phyloP scores from a whole-genome alignment of 2,329 filamentous ascomycete species.

The Talaromyces rugulosus region DNA sequence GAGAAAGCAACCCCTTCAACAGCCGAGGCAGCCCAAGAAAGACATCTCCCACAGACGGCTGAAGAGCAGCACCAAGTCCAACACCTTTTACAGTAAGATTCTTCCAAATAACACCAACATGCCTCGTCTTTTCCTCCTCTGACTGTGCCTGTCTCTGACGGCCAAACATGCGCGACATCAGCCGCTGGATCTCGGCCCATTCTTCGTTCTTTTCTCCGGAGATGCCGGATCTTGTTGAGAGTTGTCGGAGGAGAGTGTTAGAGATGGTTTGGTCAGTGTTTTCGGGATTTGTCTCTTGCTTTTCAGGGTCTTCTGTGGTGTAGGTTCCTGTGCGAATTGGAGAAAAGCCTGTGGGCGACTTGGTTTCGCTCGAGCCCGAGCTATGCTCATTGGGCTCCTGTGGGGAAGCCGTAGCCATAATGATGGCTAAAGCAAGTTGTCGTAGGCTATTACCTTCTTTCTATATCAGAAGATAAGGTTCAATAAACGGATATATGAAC shows the following conservation, averaged over 20 bases:
- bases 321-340: background rate
- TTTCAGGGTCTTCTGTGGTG: background rate
- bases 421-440: background rate
- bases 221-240: background rate
- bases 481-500: too few relatives aligned
- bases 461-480: too few relatives aligned
- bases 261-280: background rate
- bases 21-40: constrained; percentile 49
- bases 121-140: constrained; percentile 65
- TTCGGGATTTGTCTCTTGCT: background rate
- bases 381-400: background rate
- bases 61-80: constrained; percentile 61
- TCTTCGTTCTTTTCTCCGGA: constrained; percentile 19
- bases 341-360: background rate
- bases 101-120: constrained; percentile 67
- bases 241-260: background rate
- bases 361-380: background rate
- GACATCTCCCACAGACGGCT: constrained; percentile 54
- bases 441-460: background rate
- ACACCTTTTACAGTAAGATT: constrained; percentile 66
- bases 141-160: constrained; percentile 59
- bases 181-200: constrained; percentile 27
- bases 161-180: constrained; percentile 71
- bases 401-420: background rate
- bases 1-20: constrained; percentile 41